Conservation (phyloP, 1,139 yeast genomes). For the Kluyveromyces sp. region DNA sequence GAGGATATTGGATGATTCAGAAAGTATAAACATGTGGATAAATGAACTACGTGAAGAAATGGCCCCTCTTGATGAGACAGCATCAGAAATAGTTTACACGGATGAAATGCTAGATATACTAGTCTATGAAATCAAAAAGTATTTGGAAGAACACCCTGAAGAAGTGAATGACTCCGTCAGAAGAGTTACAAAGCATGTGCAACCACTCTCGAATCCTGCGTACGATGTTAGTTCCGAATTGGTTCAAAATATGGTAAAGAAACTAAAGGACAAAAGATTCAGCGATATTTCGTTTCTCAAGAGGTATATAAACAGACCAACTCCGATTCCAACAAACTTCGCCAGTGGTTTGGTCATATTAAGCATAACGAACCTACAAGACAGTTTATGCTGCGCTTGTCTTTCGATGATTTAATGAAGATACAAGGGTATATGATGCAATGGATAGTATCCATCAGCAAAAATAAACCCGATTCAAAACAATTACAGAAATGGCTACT, state of each 20-base stretch:
- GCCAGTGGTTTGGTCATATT: slow-evolving; percentile 10
- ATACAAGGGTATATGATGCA: slow-evolving; percentile 22
- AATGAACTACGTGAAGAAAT: slow-evolving; percentile 2
- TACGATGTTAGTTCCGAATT: slow-evolving; percentile 1
- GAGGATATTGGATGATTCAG: slow-evolving; percentile 7
- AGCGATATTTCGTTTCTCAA: slow-evolving; percentile 1
- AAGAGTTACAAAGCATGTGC: background rate
- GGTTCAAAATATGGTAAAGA: background rate
- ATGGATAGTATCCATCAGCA: slow-evolving; percentile 22
- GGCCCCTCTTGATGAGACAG: slow-evolving; percentile 2
- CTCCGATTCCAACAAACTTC: slow-evolving; percentile 8
- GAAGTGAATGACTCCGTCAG: slow-evolving; percentile 4
- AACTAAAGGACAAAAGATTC: slow-evolving; percentile 1
- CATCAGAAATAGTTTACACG: background rate
- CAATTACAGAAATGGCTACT: slow-evolving; percentile 23
- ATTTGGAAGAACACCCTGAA: slow-evolving; percentile 5
- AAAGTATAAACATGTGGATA: background rate
- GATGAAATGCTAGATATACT: slow-evolving; percentile 3
- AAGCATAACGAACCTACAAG: slow-evolving; percentile 9
- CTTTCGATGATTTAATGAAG: slow-evolving; percentile 6
- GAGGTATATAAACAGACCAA: slow-evolving; percentile 11
- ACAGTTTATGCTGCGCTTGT: slow-evolving; percentile 5
- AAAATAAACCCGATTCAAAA: slow-evolving; percentile 8
- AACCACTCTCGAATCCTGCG: background rate
- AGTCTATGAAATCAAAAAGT: slow-evolving; percentile 2